A percentile compares a stretch with the other conserved stretches of the same genome.
These are phyloP conservation scores for Amauroascus verrucosus DNA, from an alignment of 2,329 filamentous ascomycete species.

Conservation along the genomic window DNA sequence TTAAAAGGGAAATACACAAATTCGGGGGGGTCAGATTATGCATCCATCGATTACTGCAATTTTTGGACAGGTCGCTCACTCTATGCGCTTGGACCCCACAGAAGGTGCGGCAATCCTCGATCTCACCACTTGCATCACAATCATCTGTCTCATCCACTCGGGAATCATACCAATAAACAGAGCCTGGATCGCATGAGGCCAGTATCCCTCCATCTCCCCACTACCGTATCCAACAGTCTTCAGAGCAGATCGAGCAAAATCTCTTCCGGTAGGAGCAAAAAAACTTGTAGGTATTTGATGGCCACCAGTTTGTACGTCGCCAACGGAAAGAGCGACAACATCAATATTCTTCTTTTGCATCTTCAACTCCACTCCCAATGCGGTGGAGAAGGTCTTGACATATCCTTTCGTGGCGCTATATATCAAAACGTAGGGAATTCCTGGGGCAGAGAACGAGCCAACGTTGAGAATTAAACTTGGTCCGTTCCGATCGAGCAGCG, in stretches of 20 bases:
- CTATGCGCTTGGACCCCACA: neutral
- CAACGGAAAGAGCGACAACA: conserved; percentile 32
- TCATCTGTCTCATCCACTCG: conserved; percentile 5
- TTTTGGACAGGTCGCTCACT: neutral
- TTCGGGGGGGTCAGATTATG: too few relatives aligned
- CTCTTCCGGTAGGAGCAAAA: conserved; percentile 23
- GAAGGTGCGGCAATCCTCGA: neutral
- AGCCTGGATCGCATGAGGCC: conserved; percentile 25
- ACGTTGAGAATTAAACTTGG: conserved; percentile 45
- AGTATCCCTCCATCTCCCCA: conserved; percentile 25
- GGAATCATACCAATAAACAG: conserved; percentile 10
- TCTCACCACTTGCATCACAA: conserved; percentile 1
- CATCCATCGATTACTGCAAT: neutral
- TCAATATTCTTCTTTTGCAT: conserved; percentile 31
- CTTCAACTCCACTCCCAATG: conserved; percentile 37
- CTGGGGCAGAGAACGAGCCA: conserved; percentile 38
- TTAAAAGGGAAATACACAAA: too few relatives aligned
- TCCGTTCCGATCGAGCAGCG: conserved; percentile 31
- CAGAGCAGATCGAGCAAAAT: conserved; percentile 27
- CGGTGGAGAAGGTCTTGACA: conserved; percentile 32
- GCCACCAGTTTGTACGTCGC: conserved; percentile 23
- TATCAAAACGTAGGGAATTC: conserved; percentile 39
- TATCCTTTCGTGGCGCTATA: conserved; percentile 43
- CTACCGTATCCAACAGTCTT: conserved; percentile 29
- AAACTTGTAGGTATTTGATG: conserved; percentile 20